Conservation (phyloP, 768 basidiomycete species). For the Mycena crocata region DNA sequence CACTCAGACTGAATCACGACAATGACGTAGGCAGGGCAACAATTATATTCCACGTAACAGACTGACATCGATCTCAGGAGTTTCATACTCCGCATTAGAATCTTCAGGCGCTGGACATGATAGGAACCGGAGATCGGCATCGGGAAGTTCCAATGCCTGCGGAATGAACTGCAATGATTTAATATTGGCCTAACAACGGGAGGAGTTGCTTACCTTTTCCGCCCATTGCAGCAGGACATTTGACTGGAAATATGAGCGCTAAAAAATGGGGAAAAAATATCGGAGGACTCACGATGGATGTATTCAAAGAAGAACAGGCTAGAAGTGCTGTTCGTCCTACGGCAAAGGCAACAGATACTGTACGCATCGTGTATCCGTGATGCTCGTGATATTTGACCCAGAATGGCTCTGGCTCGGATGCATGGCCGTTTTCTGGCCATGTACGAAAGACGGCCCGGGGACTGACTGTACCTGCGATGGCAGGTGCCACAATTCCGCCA, state of each 20-base stretch:
- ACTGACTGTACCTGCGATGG: not conserved
- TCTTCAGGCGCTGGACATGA: not conserved
- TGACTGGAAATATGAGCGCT: not conserved
- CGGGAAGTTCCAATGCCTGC: not conserved
- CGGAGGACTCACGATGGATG: not conserved
- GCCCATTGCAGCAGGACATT: not conserved
- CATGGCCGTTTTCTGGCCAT: not conserved
- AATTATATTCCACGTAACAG: too few relatives aligned
- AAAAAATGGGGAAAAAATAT: not conserved
- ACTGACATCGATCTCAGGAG: not conserved
- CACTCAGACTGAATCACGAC: not conserved
- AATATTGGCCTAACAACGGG: too few relatives aligned
- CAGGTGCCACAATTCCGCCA: not conserved
- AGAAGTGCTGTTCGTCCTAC: not conserved
- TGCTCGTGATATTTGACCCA: constrained; percentile 8
- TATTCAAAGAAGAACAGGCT: not conserved
- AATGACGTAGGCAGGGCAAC: too few relatives aligned
- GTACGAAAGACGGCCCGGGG: not conserved
- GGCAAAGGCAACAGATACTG: not conserved
- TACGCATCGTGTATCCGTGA: not conserved
- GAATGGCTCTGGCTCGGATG: not conserved
- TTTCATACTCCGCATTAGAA: not conserved
- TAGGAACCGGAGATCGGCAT: not conserved
- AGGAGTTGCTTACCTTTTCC: not conserved
- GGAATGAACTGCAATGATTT: not conserved